Evolutionary conservation across 306 rosid species (phyloP).

Genomic region (Sicyos baderoa): DNA sequence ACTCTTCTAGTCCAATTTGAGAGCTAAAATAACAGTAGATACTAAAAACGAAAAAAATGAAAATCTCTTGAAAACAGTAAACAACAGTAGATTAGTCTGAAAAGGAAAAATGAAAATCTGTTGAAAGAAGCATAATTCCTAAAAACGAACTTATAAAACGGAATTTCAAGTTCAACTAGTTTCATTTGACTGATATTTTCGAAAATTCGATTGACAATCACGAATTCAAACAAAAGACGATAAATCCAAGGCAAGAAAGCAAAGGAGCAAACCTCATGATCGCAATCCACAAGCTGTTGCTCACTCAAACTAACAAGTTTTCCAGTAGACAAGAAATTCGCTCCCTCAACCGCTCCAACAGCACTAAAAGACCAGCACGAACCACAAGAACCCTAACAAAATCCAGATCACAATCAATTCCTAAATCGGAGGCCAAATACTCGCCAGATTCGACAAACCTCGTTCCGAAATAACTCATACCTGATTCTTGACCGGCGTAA

Average conservation of each 20-base stretch:
- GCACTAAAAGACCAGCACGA: constrained; percentile 96
- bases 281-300: constrained; percentile 98
- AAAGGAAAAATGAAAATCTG: no score
- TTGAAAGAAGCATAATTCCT: neutral
- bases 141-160: neutral
- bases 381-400: constrained; percentile 71
- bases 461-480: constrained; percentile 17
- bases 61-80: no score
- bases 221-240: neutral
- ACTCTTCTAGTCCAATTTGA: no score
- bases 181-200: neutral
- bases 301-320: constrained; percentile 71
- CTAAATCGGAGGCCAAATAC: neutral
- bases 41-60: no score
- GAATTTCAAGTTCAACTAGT: neutral
- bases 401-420: neutral
- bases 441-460: neutral
- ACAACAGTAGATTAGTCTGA: no score
- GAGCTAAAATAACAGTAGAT: no score
- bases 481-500: constrained; percentile 73
- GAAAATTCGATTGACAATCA: neutral
- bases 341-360: constrained; percentile 87
- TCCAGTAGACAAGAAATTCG: constrained; percentile 62
- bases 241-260: constrained; percentile 5
- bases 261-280: constrained; percentile 58